A percentile compares a stretch with the other conserved stretches of the same genome.
These are phyloP conservation scores for Silene noctiflora DNA, from an alignment of 179 eudicot species.

Conservation along the genomic window DNA sequence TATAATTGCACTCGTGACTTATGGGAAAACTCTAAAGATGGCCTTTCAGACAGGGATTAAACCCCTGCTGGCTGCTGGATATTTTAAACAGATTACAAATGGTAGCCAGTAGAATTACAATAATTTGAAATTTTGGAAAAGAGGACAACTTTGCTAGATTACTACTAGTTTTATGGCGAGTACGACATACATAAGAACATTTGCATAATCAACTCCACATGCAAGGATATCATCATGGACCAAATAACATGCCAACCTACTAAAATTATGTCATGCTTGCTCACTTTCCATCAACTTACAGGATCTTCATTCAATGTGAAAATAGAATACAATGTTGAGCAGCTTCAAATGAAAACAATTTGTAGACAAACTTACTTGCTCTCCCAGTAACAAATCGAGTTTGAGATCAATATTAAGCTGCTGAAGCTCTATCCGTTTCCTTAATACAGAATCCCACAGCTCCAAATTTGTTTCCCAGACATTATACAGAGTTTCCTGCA, in stretches of 20 bases:
- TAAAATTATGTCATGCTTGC: not conserved
- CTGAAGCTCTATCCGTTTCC: conserved; percentile 59
- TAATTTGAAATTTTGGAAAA: too few species aligned
- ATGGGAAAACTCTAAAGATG: too few species aligned
- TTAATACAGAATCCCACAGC: conserved; percentile 56
- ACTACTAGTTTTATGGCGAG: too few species aligned
- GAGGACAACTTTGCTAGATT: too few species aligned
- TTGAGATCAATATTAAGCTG: conserved; percentile 56
- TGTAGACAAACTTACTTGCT: conserved; percentile 75
- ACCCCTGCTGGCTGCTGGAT: too few species aligned
- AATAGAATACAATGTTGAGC: not conserved
- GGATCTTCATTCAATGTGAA: not conserved
- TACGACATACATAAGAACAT: too few species aligned
- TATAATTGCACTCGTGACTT: too few species aligned
- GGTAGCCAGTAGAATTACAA: too few species aligned
- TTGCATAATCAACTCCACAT: not conserved
- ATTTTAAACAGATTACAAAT: too few species aligned
- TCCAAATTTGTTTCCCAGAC: conserved; percentile 70
- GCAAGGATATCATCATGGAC: not conserved
- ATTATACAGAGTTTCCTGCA: conserved; percentile 65
- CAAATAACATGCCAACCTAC: not conserved
- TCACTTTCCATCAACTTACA: not conserved
- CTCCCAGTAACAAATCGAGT: conserved; percentile 49
- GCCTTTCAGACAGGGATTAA: too few species aligned
- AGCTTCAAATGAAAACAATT: not conserved